phyloP scores from a whole-genome alignment of 108 stramenopile species.

The Ochromonas danica region DNA sequence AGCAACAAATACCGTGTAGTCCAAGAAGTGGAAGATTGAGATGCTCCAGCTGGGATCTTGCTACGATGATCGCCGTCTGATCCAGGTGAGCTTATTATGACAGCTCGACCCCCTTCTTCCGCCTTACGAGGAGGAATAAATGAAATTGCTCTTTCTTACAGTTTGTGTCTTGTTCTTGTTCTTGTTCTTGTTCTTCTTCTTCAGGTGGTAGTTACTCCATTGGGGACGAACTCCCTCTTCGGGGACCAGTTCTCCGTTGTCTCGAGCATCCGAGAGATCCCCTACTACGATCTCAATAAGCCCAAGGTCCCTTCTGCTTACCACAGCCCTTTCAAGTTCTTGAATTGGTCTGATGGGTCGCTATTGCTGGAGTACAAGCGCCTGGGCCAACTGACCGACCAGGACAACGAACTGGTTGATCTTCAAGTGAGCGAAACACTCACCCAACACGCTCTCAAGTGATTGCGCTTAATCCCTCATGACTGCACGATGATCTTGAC shows the following conservation, averaged over 20 bases:
- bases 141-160: too few species aligned
- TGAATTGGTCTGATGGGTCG: constrained; percentile 1
- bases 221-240: constrained; percentile 8
- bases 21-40: too few species aligned
- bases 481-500: neutral
- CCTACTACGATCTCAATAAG: constrained; percentile 7
- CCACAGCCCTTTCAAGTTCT: neutral
- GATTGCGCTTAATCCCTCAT: neutral
- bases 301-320: neutral
- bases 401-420: neutral
- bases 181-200: too few species aligned
- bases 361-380: constrained; percentile 16
- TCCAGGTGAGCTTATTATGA: too few species aligned
- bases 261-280: neutral
- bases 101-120: too few species aligned
- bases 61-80: too few species aligned
- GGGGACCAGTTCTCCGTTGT: constrained; percentile 18
- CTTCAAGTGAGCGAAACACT: neutral
- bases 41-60: too few species aligned
- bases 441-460: neutral
- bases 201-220: constrained; percentile 19
- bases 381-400: neutral
- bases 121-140: too few species aligned
- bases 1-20: too few species aligned
- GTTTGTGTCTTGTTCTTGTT: too few species aligned